Evolutionary conservation across 2,329 filamentous ascomycete genomes (phyloP).

Genomic region (Penicillium digitatum): DNA sequence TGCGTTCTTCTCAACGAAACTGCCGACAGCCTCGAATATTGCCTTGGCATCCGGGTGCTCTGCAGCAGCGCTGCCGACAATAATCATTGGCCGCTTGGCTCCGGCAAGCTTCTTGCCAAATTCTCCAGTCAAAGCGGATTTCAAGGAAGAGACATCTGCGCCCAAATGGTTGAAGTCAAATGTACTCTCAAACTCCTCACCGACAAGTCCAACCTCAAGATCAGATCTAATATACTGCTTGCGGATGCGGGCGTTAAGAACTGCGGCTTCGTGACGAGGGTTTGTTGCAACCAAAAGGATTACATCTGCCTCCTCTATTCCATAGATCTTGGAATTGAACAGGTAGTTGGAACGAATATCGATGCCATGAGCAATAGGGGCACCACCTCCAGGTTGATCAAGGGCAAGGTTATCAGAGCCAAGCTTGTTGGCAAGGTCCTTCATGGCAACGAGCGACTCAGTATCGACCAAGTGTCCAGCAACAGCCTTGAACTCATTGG

Average conservation of each 20-base stretch:
- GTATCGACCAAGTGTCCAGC: constrained; percentile 88
- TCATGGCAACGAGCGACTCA: constrained; percentile 91
- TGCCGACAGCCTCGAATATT: constrained; percentile 84
- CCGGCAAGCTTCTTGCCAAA: constrained; percentile 90
- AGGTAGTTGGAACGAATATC: constrained; percentile 92
- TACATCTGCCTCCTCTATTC: constrained; percentile 87
- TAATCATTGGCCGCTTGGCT: constrained; percentile 92
- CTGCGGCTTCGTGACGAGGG: constrained; percentile 88
- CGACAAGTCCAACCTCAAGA: constrained; percentile 85
- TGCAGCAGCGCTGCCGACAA: constrained; percentile 85
- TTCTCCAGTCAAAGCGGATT: constrained; percentile 75
- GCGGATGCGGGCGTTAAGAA: constrained; percentile 91
- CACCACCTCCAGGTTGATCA: constrained; percentile 78
- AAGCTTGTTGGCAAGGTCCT: constrained; percentile 94
- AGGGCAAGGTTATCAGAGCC: constrained; percentile 93
- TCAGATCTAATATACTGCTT: constrained; percentile 98
- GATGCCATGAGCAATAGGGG: constrained; percentile 84
- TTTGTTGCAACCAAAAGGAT: constrained; percentile 94
- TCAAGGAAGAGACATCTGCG: constrained; percentile 70
- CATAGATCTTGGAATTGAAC: constrained; percentile 93
- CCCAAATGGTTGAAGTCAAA: constrained; percentile 95
- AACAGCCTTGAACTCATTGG: constrained; percentile 92
- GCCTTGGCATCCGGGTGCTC: constrained; percentile 89
- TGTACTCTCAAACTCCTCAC: constrained; percentile 86
- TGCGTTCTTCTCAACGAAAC: constrained; percentile 90